Conservation (phyloP, 495 filamentous ascomycete species). For the Cairneyella variabilis region DNA sequence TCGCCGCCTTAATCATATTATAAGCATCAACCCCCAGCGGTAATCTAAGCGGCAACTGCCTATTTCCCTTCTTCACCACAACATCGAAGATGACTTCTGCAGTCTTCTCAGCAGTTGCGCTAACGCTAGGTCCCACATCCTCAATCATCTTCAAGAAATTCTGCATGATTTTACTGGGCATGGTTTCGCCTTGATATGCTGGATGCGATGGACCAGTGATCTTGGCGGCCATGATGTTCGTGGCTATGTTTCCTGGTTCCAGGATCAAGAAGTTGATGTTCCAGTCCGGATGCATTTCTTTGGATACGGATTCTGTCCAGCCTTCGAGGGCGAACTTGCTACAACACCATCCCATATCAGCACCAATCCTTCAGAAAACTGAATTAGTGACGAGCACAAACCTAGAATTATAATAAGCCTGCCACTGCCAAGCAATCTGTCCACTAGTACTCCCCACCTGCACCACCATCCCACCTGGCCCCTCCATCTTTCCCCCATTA, state of each 20-base stretch:
- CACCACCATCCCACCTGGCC: not conserved
- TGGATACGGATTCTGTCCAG: conserved; percentile 3
- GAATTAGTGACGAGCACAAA: not conserved
- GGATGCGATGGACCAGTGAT: not conserved
- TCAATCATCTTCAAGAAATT: not conserved
- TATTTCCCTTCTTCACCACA: not conserved
- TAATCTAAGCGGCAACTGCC: not conserved
- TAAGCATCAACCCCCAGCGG: not conserved
- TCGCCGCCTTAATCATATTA: not conserved
- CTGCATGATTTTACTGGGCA: not conserved
- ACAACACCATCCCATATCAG: too few species aligned
- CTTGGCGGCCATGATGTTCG: not conserved
- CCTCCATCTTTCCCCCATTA: too few species aligned
- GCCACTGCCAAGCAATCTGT: not conserved
- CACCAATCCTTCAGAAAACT: too few species aligned
- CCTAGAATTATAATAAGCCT: not conserved
- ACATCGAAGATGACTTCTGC: too few species aligned
- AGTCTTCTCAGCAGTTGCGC: too few species aligned
- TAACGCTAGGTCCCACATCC: not conserved
- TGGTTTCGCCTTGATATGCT: not conserved
- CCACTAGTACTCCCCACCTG: not conserved
- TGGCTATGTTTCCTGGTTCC: not conserved
- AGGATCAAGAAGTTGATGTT: conserved; percentile 6
- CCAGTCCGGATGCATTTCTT: conserved; percentile 6
- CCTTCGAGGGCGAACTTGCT: conserved; percentile 12